Evolutionary conservation across 768 basidiomycete species (phyloP).

Genomic region (Sporobolomyces phaffii): DNA sequence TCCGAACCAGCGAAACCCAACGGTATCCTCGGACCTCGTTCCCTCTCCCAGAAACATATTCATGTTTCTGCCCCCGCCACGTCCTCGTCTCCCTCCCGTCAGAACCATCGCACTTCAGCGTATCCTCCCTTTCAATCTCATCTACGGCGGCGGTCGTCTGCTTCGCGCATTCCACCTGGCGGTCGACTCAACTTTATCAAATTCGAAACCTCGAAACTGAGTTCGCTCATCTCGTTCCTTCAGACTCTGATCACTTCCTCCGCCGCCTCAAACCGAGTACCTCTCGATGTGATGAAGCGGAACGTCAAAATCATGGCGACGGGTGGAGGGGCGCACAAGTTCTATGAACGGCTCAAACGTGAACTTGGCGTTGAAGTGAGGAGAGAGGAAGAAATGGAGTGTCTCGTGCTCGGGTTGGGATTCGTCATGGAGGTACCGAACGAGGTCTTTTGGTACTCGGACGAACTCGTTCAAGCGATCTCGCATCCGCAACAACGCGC

Average conservation of each 20-base stretch:
- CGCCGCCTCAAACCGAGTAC: slow-evolving; percentile 73
- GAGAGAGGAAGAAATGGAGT: slow-evolving; percentile 98
- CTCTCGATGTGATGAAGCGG: slow-evolving; percentile 76
- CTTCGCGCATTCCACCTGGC: slow-evolving; percentile 50
- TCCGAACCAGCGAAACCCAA: slow-evolving; percentile 30
- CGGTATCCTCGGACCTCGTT: slow-evolving; percentile 48
- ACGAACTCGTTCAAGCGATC: slow-evolving; percentile 76
- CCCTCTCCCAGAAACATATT: slow-evolving; percentile 51
- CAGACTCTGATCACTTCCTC: slow-evolving; percentile 77
- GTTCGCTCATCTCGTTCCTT: slow-evolving; percentile 78
- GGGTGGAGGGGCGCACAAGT: slow-evolving; percentile 92
- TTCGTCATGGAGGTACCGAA: slow-evolving; percentile 93
- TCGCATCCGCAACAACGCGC: slow-evolving; percentile 45
- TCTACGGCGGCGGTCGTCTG: slow-evolving; percentile 26
- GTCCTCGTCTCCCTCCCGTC: slow-evolving; percentile 51
- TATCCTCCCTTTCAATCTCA: slow-evolving; percentile 32
- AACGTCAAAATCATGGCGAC: slow-evolving; percentile 97
- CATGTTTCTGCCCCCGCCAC: slow-evolving; percentile 46
- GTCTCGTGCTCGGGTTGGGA: slow-evolving; percentile 88
- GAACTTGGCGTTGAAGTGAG: slow-evolving; percentile 76
- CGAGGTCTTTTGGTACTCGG: slow-evolving; percentile 98
- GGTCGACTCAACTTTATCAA: slow-evolving; percentile 96
- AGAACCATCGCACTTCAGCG: slow-evolving; percentile 52
- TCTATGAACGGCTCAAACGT: slow-evolving; percentile 71
- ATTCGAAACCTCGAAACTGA: slow-evolving; percentile 86